phyloP scores from a whole-genome alignment of 352 stramenopile species.

The Chrysophaeum taylorii region DNA sequence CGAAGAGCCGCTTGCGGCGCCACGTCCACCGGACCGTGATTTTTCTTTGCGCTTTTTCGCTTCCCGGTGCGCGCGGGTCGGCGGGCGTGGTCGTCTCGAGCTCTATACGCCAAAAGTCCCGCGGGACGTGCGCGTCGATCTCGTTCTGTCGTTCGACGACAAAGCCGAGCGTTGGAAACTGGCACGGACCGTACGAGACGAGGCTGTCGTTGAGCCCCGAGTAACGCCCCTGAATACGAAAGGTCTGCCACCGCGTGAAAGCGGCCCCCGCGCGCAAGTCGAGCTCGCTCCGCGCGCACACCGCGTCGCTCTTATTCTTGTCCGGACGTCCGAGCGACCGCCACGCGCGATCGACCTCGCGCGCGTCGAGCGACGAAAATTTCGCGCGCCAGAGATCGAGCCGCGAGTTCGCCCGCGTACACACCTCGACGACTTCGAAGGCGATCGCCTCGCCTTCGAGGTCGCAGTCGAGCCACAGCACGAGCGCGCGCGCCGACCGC shows the following conservation, averaged over 20 bases:
- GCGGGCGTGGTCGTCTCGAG: conserved; percentile 10
- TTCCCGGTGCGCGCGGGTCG: no score
- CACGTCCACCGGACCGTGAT: conserved; percentile 56
- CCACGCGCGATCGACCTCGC: conserved; percentile 67
- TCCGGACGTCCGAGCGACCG: conserved; percentile 31
- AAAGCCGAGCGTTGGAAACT: conserved; percentile 95
- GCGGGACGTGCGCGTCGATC: conserved; percentile 89
- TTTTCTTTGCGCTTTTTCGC: no score
- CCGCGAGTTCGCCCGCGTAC: conserved; percentile 52
- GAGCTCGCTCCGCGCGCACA: conserved; percentile 57
- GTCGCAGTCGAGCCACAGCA: conserved; percentile 97
- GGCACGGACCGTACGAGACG: conserved; percentile 97
- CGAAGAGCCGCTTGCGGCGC: conserved; percentile 61
- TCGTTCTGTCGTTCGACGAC: conserved; percentile 56
- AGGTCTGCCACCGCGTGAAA: conserved; percentile 51
- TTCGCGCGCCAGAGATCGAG: conserved; percentile 68
- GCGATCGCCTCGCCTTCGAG: conserved; percentile 99
- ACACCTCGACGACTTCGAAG: conserved; percentile 77
- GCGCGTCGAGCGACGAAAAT: conserved; percentile 82
- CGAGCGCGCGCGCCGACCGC: conserved; percentile 61
- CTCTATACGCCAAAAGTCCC: conserved; percentile 89
- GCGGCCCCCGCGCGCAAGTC: conserved; percentile 63
- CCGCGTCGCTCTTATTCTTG: conserved; percentile 55
- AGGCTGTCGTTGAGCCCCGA: conserved; percentile 40
- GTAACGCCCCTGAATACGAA: neutral